phyloP scores from a whole-genome alignment of 768 basidiomycete genomes.

The Mycena belliarum region DNA sequence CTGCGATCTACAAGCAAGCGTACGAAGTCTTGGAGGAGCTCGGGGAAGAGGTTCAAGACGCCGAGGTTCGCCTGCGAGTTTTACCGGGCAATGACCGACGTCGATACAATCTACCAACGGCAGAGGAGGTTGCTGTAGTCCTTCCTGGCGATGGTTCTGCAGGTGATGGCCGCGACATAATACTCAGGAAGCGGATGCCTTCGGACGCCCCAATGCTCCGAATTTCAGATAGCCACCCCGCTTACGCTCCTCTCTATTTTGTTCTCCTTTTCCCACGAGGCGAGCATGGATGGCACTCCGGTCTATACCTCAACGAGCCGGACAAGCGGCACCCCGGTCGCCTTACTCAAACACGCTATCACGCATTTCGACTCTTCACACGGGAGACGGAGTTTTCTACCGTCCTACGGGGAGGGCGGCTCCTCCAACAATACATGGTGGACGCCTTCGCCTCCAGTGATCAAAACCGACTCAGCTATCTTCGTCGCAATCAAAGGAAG shows the following conservation, averaged over 20 bases:
- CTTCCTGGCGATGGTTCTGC: constrained; percentile 30
- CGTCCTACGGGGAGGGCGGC: constrained; percentile 34
- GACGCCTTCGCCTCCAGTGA: constrained; percentile 39
- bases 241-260: constrained; percentile 36
- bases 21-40: neutral
- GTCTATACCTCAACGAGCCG: constrained; percentile 10
- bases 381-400: constrained; percentile 23
- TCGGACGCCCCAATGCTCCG: constrained; percentile 17
- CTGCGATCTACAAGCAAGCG: neutral
- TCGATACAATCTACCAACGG: constrained; percentile 39
- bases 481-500: constrained; percentile 28
- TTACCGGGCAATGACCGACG: constrained; percentile 25
- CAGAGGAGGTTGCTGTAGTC: constrained; percentile 39
- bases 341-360: neutral
- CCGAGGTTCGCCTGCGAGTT: constrained; percentile 4
- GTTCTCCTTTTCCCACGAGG: constrained; percentile 36
- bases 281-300: constrained; percentile 32
- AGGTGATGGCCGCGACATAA: constrained; percentile 27
- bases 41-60: neutral
- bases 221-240: constrained; percentile 31
- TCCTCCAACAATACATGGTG: constrained; percentile 41
- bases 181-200: constrained; percentile 20
- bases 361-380: neutral
- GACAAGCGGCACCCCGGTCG: neutral
- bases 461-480: constrained; percentile 31